These are phyloP conservation scores for Fusarium sp. DNA, from an alignment of 2,329 filamentous ascomycete genomes.

Conservation along the genomic window DNA sequence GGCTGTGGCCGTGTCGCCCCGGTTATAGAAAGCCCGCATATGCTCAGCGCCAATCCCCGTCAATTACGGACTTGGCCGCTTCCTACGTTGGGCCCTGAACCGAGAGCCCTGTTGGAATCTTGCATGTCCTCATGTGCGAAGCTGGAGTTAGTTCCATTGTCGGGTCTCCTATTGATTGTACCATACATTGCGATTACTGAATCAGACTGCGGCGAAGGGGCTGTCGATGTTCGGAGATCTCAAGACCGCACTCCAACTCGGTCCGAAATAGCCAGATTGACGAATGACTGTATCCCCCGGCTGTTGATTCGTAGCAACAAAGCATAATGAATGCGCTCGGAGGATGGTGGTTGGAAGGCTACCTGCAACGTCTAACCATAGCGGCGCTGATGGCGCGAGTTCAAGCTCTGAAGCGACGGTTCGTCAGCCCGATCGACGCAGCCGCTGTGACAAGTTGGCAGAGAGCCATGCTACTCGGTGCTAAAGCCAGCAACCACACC, in stretches of 20 bases:
- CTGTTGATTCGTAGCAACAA: background rate
- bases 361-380: background rate
- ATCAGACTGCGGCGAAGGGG: background rate
- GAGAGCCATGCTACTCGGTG: background rate
- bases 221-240: background rate
- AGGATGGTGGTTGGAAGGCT: background rate
- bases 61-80: conserved; percentile 35
- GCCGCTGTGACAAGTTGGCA: conserved; percentile 12
- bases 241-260: background rate
- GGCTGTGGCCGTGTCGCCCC: conserved; percentile 13
- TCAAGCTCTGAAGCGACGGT: background rate
- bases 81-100: conserved; percentile 16
- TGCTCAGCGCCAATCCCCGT: conserved; percentile 14
- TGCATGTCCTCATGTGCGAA: background rate
- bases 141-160: background rate
- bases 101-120: conserved; percentile 9
- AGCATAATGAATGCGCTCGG: background rate
- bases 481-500: background rate
- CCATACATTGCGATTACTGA: background rate
- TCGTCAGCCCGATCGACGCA: conserved; percentile 1
- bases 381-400: background rate
- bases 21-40: background rate
- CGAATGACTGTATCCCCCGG: background rate
- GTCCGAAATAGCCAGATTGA: background rate
- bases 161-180: background rate